These are phyloP conservation scores for Prunus yedoensis DNA, from an alignment of 331 rosid genomes.

Conservation along the genomic window DNA sequence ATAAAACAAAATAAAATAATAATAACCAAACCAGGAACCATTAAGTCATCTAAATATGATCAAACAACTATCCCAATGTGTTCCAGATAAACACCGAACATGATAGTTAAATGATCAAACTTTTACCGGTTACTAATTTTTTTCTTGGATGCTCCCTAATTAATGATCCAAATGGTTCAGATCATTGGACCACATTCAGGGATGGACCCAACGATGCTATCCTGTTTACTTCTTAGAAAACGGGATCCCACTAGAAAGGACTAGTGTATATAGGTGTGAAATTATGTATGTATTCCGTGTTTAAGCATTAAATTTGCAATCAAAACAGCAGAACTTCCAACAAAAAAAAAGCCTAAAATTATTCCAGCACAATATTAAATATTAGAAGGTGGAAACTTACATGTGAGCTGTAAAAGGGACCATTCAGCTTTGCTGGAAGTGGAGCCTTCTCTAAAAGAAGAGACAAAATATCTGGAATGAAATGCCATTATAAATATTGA, in stretches of 20 bases:
- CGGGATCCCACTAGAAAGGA: not conserved
- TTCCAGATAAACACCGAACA: not conserved
- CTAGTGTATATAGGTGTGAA: too few relatives aligned
- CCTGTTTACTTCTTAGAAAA: not conserved
- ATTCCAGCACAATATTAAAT: not conserved
- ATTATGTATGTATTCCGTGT: too few relatives aligned
- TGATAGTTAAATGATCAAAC: not conserved
- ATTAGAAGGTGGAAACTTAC: constrained; percentile 39
- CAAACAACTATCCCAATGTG: not conserved
- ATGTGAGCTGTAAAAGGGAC: constrained; percentile 33
- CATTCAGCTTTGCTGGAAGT: constrained; percentile 35
- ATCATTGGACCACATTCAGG: not conserved
- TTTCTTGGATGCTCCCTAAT: not conserved
- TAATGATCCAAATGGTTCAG: not conserved
- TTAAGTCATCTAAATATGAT: not conserved
- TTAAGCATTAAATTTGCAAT: not conserved
- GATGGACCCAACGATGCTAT: not conserved
- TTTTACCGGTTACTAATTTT: not conserved
- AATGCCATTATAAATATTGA: constrained; percentile 10
- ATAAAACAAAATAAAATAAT: not conserved
- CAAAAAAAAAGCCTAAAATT: not conserved
- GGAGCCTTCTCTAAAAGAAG: constrained; percentile 49
- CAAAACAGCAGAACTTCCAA: not conserved
- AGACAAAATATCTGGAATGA: constrained; percentile 50
- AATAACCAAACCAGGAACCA: not conserved